These are phyloP conservation scores for Polygonum aviculare DNA, from an alignment of 148 eudicot genomes.

Conservation along the genomic window DNA sequence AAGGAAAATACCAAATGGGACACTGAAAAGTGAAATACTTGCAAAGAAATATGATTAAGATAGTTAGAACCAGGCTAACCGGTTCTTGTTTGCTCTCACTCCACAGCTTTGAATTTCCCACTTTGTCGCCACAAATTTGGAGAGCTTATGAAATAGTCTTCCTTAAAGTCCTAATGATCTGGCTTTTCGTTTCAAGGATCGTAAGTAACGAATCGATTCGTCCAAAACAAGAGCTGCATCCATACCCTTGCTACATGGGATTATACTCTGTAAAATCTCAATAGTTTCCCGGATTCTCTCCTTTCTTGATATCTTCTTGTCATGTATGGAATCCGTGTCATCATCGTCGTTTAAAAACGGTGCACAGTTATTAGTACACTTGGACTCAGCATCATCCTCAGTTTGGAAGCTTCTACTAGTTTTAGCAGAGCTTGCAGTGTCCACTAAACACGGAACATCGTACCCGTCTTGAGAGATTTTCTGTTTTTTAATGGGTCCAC, in stretches of 20 bases:
- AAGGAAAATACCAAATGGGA: neutral
- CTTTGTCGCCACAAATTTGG: neutral
- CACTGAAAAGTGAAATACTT: neutral
- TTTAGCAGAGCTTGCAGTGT: constrained; percentile 28
- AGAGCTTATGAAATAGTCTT: neutral
- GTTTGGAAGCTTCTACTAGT: constrained; percentile 17
- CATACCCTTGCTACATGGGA: constrained; percentile 55
- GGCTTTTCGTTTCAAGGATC: constrained; percentile 54
- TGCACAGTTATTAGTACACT: constrained; percentile 32
- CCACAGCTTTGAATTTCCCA: neutral
- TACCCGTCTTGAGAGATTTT: constrained; percentile 29
- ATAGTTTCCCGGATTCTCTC: constrained; percentile 59
- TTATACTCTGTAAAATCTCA: constrained; percentile 47
- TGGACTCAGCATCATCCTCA: constrained; percentile 75
- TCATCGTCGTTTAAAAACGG: neutral
- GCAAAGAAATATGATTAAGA: neutral
- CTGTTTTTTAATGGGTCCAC: constrained; percentile 38
- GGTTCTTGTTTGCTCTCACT: neutral
- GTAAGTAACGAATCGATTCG: constrained; percentile 69
- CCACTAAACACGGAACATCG: constrained; percentile 23
- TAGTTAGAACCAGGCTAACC: neutral
- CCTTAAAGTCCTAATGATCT: constrained; percentile 38
- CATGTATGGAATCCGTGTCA: constrained; percentile 18
- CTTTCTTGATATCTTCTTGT: constrained; percentile 36
- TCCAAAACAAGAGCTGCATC: constrained; percentile 59